Evolutionary conservation across 768 basidiomycete species (phyloP).

Genomic region (Pisolithus marmoratus): DNA sequence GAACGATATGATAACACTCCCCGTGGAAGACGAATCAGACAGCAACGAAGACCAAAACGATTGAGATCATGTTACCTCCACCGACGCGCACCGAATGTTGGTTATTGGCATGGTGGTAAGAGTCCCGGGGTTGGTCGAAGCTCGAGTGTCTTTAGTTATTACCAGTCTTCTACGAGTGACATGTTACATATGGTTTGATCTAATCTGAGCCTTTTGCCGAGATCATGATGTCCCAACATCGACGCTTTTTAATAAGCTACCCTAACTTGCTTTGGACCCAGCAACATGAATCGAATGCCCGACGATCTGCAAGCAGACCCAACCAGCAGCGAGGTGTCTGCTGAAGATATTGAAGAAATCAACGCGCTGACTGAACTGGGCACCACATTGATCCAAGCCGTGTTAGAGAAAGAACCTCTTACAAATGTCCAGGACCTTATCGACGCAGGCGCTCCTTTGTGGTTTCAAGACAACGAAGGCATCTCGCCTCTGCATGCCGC

Average conservation of each 20-base stretch:
- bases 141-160: too few species aligned
- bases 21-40: constrained; percentile 23
- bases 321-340: constrained; percentile 9
- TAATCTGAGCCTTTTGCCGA: too few species aligned
- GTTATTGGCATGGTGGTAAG: background rate
- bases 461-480: constrained; percentile 87
- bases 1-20: constrained; percentile 67
- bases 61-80: too few species aligned
- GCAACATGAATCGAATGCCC: constrained; percentile 8
- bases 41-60: too few species aligned
- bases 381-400: constrained; percentile 50
- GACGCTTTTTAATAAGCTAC: too few species aligned
- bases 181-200: too few species aligned
- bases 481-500: constrained; percentile 86
- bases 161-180: too few species aligned
- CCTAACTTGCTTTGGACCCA: too few species aligned
- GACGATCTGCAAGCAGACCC: background rate
- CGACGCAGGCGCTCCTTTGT: constrained; percentile 69
- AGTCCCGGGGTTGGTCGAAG: too few species aligned
- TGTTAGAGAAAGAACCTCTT: constrained; percentile 44
- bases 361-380: constrained; percentile 51
- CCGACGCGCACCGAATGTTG: background rate
- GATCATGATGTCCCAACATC: too few species aligned
- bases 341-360: constrained; percentile 30
- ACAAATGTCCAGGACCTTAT: constrained; percentile 45